Base-by-base conservation (phyloP, 2,329 filamentous ascomycete species). In the Sporothrix variecibatus region DNA sequence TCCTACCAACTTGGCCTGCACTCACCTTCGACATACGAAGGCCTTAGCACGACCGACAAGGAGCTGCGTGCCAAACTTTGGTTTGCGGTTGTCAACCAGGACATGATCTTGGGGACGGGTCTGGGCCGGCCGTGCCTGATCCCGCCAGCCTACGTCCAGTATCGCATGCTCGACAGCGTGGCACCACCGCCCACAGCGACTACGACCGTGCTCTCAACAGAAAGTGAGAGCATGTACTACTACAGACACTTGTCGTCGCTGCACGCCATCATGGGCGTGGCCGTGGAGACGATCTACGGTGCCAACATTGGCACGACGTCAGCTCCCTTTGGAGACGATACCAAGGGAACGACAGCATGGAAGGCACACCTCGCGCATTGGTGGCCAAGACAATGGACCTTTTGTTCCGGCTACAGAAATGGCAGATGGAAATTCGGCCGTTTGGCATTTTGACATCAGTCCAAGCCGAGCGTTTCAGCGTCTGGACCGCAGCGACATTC, bases 1-100 rank as follows among this genome's bases (percentile, higher is more conserved):
- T 76, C 80, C 0, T 82, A 81, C 65, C 81, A 82, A 67, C 77
- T 82, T 1, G 81, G 81, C 6, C 76, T 82, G 28, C 81, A 82
- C 72, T 79, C 81, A 3, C 78, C 78, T 1, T 78, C 78, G 1
- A 77, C 77, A 1, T 81, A 81, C 49, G 76, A 77, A 5, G 73
- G 76, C 20, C 75, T 80, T 0, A 70, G 73, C 17, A 65, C 71
- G 0, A 71, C 75, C 2, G 79, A 81, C 40, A 80, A 77, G 46
- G 78, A 80, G 53, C 74, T 80, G 4, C 78, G 78, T 23, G 78
- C 78, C 0, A 75, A 78, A 12, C 74, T 82, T 12, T 82, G 80
- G 80, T 80, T 80, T 64, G 79, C 80, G 2, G 78, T 80, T 0
- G 75, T 82, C 0, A 81, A 81, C 67, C 78, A 81, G 60, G 80